Conservation (phyloP, 2,329 filamentous ascomycete genomes). For the Dactylella cylindrospora region DNA sequence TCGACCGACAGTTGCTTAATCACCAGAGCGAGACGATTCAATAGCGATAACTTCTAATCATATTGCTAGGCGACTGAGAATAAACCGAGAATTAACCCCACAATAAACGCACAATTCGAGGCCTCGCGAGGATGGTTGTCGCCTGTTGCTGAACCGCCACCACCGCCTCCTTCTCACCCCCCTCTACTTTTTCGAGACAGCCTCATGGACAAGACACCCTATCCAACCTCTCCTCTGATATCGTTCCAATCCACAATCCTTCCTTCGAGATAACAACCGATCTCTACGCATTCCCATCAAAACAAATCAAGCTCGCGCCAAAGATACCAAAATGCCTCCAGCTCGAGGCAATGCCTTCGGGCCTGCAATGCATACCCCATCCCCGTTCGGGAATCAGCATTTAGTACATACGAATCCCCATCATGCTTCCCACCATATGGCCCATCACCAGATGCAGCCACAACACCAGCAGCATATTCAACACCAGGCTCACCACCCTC, state of each 20-base stretch:
- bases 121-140: slow-evolving; percentile 15
- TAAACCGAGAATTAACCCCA: too few species aligned
- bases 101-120: too few species aligned
- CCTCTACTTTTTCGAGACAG: too few species aligned
- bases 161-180: slow-evolving; percentile 2
- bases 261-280: slow-evolving; percentile 23
- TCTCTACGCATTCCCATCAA: neutral
- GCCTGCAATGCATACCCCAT: slow-evolving; percentile 47
- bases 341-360: slow-evolving; percentile 47
- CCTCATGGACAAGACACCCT: too few species aligned
- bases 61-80: too few species aligned
- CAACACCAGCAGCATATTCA: slow-evolving; percentile 58
- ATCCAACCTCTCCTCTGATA: too few species aligned
- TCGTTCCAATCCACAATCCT: too few species aligned
- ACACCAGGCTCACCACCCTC: slow-evolving; percentile 52
- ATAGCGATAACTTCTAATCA: too few species aligned
- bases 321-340: slow-evolving; percentile 45
- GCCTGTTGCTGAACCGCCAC: slow-evolving; percentile 27
- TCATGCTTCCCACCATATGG: slow-evolving; percentile 40
- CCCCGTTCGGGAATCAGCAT: slow-evolving; percentile 47
- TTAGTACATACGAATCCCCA: slow-evolving; percentile 34
- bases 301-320: neutral
- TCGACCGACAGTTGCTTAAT: too few species aligned
- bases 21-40: too few species aligned
- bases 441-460: slow-evolving; percentile 43